Evolutionary conservation across 2,329 filamentous ascomycete genomes (phyloP).

Genomic region (Fusarium avenaceum): DNA sequence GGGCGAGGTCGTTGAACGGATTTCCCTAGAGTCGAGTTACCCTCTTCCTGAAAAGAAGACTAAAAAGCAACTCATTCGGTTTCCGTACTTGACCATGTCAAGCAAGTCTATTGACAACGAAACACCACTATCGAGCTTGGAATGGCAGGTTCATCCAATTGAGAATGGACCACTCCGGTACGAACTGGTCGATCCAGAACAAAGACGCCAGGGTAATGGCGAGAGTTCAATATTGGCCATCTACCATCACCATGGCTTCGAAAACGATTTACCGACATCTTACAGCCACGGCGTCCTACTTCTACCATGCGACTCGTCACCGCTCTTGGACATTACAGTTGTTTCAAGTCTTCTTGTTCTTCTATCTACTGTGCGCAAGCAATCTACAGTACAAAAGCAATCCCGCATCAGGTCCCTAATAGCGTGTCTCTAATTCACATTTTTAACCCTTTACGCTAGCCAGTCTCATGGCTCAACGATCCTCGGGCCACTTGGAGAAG

Average conservation of each 20-base stretch:
- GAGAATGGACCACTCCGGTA: constrained; percentile 14
- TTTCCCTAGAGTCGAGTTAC: not conserved
- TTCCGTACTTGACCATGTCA: not conserved
- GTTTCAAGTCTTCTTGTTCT: constrained; percentile 15
- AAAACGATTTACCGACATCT: not conserved
- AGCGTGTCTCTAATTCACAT: not conserved
- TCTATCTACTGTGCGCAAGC: not conserved
- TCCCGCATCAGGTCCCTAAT: constrained; percentile 4
- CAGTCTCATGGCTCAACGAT: constrained; percentile 2
- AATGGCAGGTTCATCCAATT: constrained; percentile 3
- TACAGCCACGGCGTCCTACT: constrained; percentile 9
- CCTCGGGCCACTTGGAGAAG: not conserved
- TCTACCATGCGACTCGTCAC: not conserved
- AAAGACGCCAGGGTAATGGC: fast-evolving
- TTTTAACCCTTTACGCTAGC: not conserved
- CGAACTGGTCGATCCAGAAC: not conserved
- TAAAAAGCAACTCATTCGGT: not conserved
- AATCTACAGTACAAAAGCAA: not conserved
- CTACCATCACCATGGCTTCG: constrained; percentile 21
- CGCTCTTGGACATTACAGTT: not conserved
- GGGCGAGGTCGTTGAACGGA: not conserved
- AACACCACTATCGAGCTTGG: fast-evolving
- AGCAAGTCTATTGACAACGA: fast-evolving
- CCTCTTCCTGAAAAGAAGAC: not conserved
- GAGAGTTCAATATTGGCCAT: constrained; percentile 1